Base-by-base conservation (phyloP, 148 eudicot genomes). In the Arbutus unedo region DNA sequence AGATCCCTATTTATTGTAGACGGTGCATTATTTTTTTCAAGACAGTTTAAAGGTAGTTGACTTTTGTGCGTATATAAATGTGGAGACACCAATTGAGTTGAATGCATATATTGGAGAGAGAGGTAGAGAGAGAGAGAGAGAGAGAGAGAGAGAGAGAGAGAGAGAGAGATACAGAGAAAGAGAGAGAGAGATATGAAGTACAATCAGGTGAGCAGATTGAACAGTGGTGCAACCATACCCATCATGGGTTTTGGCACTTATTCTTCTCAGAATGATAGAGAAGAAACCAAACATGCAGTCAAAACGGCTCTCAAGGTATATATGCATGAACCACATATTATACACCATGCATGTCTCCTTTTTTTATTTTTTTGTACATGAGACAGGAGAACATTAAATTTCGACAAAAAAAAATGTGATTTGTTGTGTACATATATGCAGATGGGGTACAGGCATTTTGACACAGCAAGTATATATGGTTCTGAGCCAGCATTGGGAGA, bases 381-480 rank as follows among this genome's bases (percentile, higher is more conserved):
- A 31, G 0, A 31, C 38, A 31, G 38, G 0, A 31, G 38, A 31
- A 31, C 38, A 31, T 31, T 31, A 31, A 31, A 31, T 31, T 31
- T 31, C 38, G 38, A 31, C 38, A 31, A 31, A 31, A 31, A 31
- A 31, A 31, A 31, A 31, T 31, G 38, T 31, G 38, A 31, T 31
- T 31, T 31, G 18, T 56, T 2, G 2, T 13, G 19, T 13, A 53
- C 14, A 1, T 14, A 55, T 16, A 25, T 62, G 81, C 91, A 91
- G 94, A 82, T 90, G 88, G 94, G 94, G 0, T 91, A 90, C 80
- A 91, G 85, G 56, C 94, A 91, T 80, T 91, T 90, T 77, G 94
- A 91, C 68, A 89, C 94, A 8, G 94, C 94, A 81, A 91, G 87
- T 25, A 82, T 91, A 82, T 91, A 91, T 75, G 94, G 94, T 3